Base-by-base conservation (phyloP, 371 early-diverging fungal genomes). In the Saksenaea oblongispora region DNA sequence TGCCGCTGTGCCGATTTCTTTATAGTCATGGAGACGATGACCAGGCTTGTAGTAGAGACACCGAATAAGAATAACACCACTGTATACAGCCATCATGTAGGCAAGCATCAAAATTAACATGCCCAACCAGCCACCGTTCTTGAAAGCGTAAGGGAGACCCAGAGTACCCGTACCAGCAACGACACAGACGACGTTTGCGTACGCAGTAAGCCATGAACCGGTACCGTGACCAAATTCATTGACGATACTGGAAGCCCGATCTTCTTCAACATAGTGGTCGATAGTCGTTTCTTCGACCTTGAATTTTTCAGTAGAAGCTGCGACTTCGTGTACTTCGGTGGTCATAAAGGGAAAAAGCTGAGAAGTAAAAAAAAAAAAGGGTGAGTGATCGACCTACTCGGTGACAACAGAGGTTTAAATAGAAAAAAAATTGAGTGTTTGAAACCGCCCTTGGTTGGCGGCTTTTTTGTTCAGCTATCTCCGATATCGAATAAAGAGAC, bases 121-220 rank as follows among this genome's bases (percentile, higher is more conserved):
- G 64, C 79, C 79, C 10, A 79, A 58, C 79, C 79, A 79, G n/a
- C 79, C 79, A 71, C 79, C 79, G 5, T 41, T 15, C 11, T 72
- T 72, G 62, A 76, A 76, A 3, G 73, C 73, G 24, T 66, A 56
- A 17, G 79, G 79, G 8, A 96, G 82, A 67, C 93, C 93, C 4
- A 95, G 76, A 24, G 93, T 88, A 57, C 96, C 96, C 14, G 92
- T 90, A 35, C 95, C 95, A 5, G 93, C 93, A 18, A 92, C 87
- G n/a, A 93, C 90, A 76, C 93, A 91, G 34, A 85, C 84, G 13
- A 90, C 76, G 69, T 86, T 89, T 47, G 87, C 80, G 54, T 82
- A 86, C 26, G 84, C 84, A 41, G 80, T 80, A 44, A 80, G 72
- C 31, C 72, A 72, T 22, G 57, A 61, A 47, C 74, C 79, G n/a